phyloP scores from a whole-genome alignment of 192 early-diverging fungal species.

The Podila epicladia region DNA sequence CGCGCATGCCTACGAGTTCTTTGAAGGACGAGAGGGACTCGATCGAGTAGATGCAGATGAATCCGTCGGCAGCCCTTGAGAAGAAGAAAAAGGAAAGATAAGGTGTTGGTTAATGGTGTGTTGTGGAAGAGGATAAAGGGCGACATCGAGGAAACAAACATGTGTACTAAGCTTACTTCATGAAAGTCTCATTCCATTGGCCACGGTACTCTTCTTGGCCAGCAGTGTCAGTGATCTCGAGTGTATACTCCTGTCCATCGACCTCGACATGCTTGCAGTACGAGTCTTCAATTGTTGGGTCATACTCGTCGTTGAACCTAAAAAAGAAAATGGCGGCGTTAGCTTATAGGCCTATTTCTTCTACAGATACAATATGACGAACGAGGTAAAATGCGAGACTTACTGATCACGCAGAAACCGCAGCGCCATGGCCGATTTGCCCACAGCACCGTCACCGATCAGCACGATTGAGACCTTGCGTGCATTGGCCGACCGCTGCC shows the following conservation, averaged over 20 bases:
- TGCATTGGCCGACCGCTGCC: conserved; percentile 3
- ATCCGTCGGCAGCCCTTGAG: conserved; percentile 87
- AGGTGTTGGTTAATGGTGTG: neutral
- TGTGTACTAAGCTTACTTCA: conserved; percentile 20
- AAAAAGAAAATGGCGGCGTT: conserved; percentile 53
- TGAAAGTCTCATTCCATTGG: conserved; percentile 39
- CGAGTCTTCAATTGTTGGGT: conserved; percentile 56
- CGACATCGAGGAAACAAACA: neutral
- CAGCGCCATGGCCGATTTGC: conserved; percentile 84
- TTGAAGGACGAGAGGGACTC: conserved; percentile 78
- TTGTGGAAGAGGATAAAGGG: neutral
- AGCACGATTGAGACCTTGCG: conserved; percentile 33
- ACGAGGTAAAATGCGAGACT: neutral
- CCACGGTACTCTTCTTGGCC: conserved; percentile 84
- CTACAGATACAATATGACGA: neutral
- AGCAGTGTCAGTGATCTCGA: conserved; percentile 86
- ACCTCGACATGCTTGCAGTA: conserved; percentile 81
- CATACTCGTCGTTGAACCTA: neutral
- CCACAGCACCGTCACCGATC: conserved; percentile 57
- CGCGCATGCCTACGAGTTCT: conserved; percentile 76
- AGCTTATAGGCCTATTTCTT: too few relatives aligned
- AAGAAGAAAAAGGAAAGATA: conserved; percentile 22
- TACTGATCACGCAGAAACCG: conserved; percentile 86
- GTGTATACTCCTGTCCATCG: conserved; percentile 72
- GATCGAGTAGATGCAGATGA: conserved; percentile 86